phyloP scores from a whole-genome alignment of 129 eudicot genomes.

The Flaveria sonorensis region DNA sequence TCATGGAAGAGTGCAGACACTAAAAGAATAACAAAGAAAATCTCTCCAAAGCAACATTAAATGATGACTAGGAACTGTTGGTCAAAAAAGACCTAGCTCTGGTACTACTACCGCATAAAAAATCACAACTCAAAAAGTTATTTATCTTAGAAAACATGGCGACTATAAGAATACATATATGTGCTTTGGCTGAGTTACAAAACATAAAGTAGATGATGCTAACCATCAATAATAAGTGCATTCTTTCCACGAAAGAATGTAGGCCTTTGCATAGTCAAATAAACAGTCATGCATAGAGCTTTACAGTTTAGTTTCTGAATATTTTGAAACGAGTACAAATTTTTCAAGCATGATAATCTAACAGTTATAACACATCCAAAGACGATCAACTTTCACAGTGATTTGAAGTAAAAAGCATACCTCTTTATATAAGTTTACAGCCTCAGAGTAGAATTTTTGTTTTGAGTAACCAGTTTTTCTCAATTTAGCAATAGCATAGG shows the following conservation, averaged over 20 bases:
- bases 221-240: background rate
- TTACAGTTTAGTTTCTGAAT: background rate
- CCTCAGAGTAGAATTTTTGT: conserved; percentile 70
- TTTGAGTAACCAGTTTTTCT: conserved; percentile 87
- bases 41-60: background rate
- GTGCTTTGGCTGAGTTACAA: background rate
- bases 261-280: conserved; percentile 6
- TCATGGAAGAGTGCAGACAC: background rate
- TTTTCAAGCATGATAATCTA: conserved; percentile 9
- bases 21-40: background rate
- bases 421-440: conserved; percentile 74
- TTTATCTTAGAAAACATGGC: background rate
- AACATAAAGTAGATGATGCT: background rate
- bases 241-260: conserved; percentile 15
- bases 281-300: conserved; percentile 1
- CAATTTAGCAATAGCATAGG: conserved; percentile 78
- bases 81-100: background rate
- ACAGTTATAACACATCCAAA: conserved; percentile 4
- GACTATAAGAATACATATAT: background rate
- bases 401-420: conserved; percentile 40
- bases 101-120: background rate
- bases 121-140: background rate
- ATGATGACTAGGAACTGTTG: background rate
- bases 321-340: background rate
- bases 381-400: conserved; percentile 2